Conservation (phyloP, 2,329 filamentous ascomycete genomes). For the Aureobasidium sp. region DNA sequence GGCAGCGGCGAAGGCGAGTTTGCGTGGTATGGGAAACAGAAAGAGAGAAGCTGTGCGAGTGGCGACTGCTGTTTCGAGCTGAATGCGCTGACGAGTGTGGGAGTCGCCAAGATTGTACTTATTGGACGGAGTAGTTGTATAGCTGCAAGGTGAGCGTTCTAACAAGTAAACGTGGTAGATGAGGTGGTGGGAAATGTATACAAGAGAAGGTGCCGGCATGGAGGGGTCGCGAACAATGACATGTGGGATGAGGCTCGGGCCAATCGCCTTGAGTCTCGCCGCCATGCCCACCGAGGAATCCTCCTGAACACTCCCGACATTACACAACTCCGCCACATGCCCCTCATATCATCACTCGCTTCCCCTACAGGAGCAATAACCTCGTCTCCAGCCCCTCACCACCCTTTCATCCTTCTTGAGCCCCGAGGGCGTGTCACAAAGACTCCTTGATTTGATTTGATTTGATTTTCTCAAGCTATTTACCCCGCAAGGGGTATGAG, state of each 20-base stretch:
- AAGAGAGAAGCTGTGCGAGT: background rate
- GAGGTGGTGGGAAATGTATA: background rate
- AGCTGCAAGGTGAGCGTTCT: background rate
- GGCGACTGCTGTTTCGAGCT: conserved; percentile 3
- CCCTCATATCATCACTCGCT: background rate
- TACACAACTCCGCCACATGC: conserved; percentile 1
- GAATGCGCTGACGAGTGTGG: background rate
- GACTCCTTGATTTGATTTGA: no score
- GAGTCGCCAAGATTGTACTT: background rate
- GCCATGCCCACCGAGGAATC: background rate
- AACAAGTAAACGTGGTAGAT: background rate
- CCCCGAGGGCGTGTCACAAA: background rate
- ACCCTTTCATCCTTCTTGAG: background rate
- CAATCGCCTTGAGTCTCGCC: background rate
- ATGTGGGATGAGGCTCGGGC: conserved; percentile 3
- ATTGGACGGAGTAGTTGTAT: background rate
- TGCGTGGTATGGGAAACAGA: background rate
- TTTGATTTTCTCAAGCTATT: no score
- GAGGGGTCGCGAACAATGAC: conserved; percentile 12
- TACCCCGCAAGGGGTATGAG: no score
- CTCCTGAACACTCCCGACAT: background rate
- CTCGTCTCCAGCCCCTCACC: background rate
- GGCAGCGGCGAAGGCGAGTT: background rate
- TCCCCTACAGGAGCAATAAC: background rate
- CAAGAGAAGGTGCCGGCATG: background rate